A percentile compares a stretch with the other conserved stretches of the same genome.
phyloP scores from a whole-genome alignment of 495 filamentous ascomycete genomes.

The Neurospora sp. region DNA sequence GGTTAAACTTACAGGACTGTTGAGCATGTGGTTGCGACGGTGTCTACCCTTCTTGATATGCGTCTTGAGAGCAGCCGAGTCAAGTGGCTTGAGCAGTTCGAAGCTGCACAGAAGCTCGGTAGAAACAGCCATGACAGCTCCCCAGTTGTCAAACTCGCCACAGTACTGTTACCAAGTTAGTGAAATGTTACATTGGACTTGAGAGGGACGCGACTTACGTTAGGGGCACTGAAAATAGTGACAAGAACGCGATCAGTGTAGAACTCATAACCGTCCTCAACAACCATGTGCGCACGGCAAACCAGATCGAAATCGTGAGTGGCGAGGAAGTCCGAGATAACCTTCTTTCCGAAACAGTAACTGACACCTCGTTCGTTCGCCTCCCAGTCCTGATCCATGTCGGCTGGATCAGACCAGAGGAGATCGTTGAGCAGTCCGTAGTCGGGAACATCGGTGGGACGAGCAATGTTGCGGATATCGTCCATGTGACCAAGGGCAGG shows the following conservation, averaged over 20 bases:
- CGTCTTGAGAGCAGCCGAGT: constrained; percentile 93
- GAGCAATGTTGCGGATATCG: constrained; percentile 90
- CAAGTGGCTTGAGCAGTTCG: constrained; percentile 89
- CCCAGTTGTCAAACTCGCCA: constrained; percentile 99
- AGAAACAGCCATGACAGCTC: constrained; percentile 96
- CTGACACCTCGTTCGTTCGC: constrained; percentile 95
- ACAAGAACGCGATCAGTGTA: constrained; percentile 93
- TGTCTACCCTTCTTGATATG: constrained; percentile 98
- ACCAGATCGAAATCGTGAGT: constrained; percentile 96
- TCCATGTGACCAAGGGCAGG: constrained; percentile 94
- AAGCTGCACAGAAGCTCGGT: constrained; percentile 92
- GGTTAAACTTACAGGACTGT: constrained; percentile 68
- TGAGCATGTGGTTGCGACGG: constrained; percentile 80
- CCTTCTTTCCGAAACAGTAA: constrained; percentile 97
- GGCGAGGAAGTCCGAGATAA: constrained; percentile 93
- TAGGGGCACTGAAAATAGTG: constrained; percentile 95
- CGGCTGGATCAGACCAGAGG: constrained; percentile 95
- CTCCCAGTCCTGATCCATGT: constrained; percentile 97
- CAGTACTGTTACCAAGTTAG: constrained; percentile 59
- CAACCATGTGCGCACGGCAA: constrained; percentile 97
- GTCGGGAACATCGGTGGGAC: constrained; percentile 95
- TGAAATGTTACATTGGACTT: background rate
- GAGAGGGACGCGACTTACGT: constrained; percentile 50
- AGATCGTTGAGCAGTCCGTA: constrained; percentile 95
- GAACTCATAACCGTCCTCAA: constrained; percentile 99